A percentile compares a stretch with the other conserved stretches of the same genome.
phyloP scores from a whole-genome alignment of 305 asterid species.

The Andrographis paniculata region DNA sequence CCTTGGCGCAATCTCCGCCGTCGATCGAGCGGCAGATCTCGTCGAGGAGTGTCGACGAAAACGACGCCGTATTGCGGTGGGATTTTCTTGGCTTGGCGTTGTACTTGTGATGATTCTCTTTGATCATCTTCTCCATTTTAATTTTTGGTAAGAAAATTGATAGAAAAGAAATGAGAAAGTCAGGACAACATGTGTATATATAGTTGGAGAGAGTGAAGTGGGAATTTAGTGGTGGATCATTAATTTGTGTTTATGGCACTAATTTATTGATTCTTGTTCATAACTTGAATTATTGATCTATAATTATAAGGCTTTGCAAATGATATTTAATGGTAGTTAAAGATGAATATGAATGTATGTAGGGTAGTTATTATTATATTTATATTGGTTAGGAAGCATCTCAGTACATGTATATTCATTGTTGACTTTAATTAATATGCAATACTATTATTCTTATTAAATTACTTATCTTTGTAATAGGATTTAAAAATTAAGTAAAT shows the following conservation, averaged over 20 bases:
- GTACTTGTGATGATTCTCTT: constrained; percentile 9
- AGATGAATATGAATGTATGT: too few species aligned
- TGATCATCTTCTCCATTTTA: neutral
- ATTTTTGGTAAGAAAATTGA: neutral
- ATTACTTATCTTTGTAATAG: too few species aligned
- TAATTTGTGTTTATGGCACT: constrained; percentile 15
- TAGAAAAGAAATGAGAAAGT: too few species aligned
- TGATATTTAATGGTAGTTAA: too few species aligned
- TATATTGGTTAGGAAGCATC: too few species aligned
- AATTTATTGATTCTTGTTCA: neutral
- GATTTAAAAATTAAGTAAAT: neutral
- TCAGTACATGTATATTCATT: too few species aligned
- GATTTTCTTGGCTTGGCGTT: constrained; percentile 18
- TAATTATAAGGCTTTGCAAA: too few species aligned
- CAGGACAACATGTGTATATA: too few species aligned
- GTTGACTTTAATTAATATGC: too few species aligned
- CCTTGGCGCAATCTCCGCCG: constrained; percentile 9
- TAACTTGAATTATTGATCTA: too few species aligned
- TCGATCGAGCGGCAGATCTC: constrained; percentile 49
- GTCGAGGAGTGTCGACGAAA: constrained; percentile 52
- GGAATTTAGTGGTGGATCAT: constrained; percentile 35
- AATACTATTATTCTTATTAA: too few species aligned
- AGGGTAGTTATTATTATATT: too few species aligned
- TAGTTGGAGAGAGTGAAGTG: constrained; percentile 12
- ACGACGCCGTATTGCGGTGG: constrained; percentile 31